phyloP scores from a whole-genome alignment of 495 filamentous ascomycete species.

The Xanthoparmelia taractica region DNA sequence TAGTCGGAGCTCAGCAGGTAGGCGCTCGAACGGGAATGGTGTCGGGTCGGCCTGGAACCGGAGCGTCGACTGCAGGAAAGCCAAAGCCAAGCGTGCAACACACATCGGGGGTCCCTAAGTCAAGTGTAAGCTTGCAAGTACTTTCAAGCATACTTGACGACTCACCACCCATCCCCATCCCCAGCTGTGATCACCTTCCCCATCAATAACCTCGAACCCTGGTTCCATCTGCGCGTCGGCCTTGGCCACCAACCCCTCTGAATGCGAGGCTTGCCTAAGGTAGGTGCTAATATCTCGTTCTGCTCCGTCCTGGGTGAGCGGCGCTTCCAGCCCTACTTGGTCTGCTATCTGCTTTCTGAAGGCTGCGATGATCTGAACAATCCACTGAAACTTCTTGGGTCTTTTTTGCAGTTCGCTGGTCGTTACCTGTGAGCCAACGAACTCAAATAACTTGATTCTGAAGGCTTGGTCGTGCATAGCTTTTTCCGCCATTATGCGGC shows the following conservation, averaged over 20 bases:
- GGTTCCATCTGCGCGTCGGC: neutral
- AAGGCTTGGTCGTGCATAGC: neutral
- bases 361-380: neutral
- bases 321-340: neutral
- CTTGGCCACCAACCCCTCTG: neutral
- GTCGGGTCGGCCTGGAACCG: constrained; percentile 1
- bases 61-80: neutral
- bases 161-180: constrained; percentile 6
- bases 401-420: neutral
- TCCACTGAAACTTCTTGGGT: neutral
- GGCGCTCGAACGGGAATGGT: neutral
- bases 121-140: neutral
- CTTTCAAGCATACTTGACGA: neutral
- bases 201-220: neutral
- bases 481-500: neutral
- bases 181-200: neutral
- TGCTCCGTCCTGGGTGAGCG: neutral
- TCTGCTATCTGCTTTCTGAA: neutral
- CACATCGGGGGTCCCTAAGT: neutral
- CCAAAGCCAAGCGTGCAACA: neutral
- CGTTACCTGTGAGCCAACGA: neutral
- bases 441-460: neutral
- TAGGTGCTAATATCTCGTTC: neutral
- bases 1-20: neutral
- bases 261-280: neutral